These are phyloP conservation scores for Harringtonia lauricola DNA, from an alignment of 2,329 filamentous ascomycete species.

Conservation along the genomic window DNA sequence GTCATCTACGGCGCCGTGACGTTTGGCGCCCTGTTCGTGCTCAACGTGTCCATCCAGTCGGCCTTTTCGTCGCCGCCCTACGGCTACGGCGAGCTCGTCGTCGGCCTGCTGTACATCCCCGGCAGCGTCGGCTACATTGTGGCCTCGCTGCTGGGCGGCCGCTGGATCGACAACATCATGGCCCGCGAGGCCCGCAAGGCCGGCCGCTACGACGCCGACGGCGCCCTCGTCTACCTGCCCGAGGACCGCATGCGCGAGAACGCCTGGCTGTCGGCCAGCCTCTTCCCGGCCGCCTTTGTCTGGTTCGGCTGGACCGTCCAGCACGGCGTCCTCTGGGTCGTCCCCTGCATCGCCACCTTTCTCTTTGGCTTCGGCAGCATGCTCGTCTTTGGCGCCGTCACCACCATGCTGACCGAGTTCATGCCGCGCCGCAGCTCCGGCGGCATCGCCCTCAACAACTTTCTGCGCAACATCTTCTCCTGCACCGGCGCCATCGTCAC, in stretches of 20 bases:
- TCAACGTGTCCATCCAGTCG: slow-evolving; percentile 67
- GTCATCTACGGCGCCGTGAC: slow-evolving; percentile 66
- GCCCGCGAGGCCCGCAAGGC: slow-evolving; percentile 60
- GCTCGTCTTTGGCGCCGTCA: slow-evolving; percentile 63
- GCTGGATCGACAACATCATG: slow-evolving; percentile 78
- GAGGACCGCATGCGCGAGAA: slow-evolving; percentile 80
- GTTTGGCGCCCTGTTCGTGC: slow-evolving; percentile 63
- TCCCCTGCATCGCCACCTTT: slow-evolving; percentile 54
- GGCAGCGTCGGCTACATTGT: slow-evolving; percentile 62
- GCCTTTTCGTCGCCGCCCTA: slow-evolving; percentile 60
- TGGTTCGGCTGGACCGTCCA: slow-evolving; percentile 69
- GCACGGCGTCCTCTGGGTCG: slow-evolving; percentile 54
- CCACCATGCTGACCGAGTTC: slow-evolving; percentile 80
- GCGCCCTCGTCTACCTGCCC: slow-evolving; percentile 56
- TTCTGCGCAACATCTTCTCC: slow-evolving; percentile 66
- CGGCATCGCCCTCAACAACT: slow-evolving; percentile 73
- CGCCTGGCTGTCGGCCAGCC: slow-evolving; percentile 59
- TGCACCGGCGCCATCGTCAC: slow-evolving; percentile 61
- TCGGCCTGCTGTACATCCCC: slow-evolving; percentile 71
- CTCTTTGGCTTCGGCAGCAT: slow-evolving; percentile 69
- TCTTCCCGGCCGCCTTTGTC: slow-evolving; percentile 61
- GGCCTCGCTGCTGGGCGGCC: slow-evolving; percentile 57
- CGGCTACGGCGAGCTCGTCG: slow-evolving; percentile 52
- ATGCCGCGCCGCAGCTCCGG: slow-evolving; percentile 60
- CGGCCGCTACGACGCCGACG: slow-evolving; percentile 54